These are phyloP conservation scores for Corrigiola litoralis DNA, from an alignment of 179 eudicot species.

Conservation along the genomic window DNA sequence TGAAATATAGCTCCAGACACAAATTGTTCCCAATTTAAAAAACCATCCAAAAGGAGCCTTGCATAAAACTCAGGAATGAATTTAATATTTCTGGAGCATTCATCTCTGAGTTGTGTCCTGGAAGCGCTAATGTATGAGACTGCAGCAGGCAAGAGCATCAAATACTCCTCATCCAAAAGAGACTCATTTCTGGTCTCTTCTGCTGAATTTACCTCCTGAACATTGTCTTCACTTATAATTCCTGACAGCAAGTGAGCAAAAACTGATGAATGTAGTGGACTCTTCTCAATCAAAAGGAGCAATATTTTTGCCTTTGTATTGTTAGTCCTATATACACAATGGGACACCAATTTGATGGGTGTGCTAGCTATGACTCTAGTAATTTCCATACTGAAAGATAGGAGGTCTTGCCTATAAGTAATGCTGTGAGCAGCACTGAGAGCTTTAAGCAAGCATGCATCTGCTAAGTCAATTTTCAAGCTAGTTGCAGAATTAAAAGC, in stretches of 20 bases:
- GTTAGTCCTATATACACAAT: constrained; percentile 44
- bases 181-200: constrained; percentile 18
- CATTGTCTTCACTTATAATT: constrained; percentile 32
- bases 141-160: constrained; percentile 80
- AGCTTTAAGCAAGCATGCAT: constrained; percentile 71
- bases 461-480: constrained; percentile 51
- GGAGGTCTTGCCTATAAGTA: constrained; percentile 28
- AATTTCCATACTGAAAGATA: constrained; percentile 35
- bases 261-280: constrained; percentile 64
- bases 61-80: constrained; percentile 43
- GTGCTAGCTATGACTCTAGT: constrained; percentile 49
- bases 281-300: constrained; percentile 45
- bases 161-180: constrained; percentile 46
- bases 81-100: constrained; percentile 25
- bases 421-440: constrained; percentile 37
- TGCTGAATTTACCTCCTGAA: constrained; percentile 14
- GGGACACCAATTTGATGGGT: constrained; percentile 50
- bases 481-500: constrained; percentile 42
- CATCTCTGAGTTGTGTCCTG: constrained; percentile 30
- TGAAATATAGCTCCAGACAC: constrained; percentile 47
- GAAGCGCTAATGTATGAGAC: constrained; percentile 41
- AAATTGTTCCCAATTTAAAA: constrained; percentile 61
- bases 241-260: constrained; percentile 59
- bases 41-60: constrained; percentile 49
- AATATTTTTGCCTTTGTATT: constrained; percentile 53